A percentile compares a stretch with the other conserved stretches of the same genome.
These are phyloP conservation scores for Magnaporthiopsis incrustans DNA, from an alignment of 2,329 filamentous ascomycete species.

Conservation along the genomic window DNA sequence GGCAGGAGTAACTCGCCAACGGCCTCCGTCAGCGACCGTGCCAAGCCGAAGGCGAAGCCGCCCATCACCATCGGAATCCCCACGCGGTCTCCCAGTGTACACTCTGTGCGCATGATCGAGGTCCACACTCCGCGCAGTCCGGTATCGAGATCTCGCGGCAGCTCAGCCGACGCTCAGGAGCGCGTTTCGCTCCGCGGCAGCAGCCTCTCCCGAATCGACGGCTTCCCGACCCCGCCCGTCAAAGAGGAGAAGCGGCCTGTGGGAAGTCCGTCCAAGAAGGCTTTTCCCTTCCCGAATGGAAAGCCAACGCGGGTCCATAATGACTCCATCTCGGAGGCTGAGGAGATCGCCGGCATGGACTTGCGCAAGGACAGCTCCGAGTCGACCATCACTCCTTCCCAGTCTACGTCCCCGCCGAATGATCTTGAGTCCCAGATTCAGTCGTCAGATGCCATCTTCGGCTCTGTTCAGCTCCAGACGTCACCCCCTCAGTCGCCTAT, in stretches of 20 bases:
- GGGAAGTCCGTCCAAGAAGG: slow-evolving; percentile 4
- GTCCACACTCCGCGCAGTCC: slow-evolving; percentile 45
- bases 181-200: slow-evolving; percentile 24
- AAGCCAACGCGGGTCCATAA: slow-evolving; percentile 14
- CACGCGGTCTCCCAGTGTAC: slow-evolving; percentile 39
- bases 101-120: slow-evolving; percentile 51
- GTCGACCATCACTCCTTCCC: not conserved
- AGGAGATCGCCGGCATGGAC: slow-evolving; percentile 25
- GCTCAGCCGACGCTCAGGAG: slow-evolving; percentile 37
- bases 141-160: slow-evolving; percentile 35
- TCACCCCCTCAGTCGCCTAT: slow-evolving; percentile 17
- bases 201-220: slow-evolving; percentile 32
- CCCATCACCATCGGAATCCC: slow-evolving; percentile 29
- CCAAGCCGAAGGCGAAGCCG: slow-evolving; percentile 22
- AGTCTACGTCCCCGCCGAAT: slow-evolving; percentile 9
- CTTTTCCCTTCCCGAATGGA: slow-evolving; percentile 11
- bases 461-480: slow-evolving; percentile 13
- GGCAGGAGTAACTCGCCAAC: slow-evolving; percentile 41
- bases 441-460: slow-evolving; percentile 16
- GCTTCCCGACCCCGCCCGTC: slow-evolving; percentile 30
- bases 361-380: slow-evolving; percentile 7
- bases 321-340: slow-evolving; percentile 35
- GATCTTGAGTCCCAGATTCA: slow-evolving; percentile 10
- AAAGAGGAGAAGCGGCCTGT: slow-evolving; percentile 24
- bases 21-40: slow-evolving; percentile 30